Base-by-base conservation (phyloP, 2,329 filamentous ascomycete species). In the Leptographium wingfieldii region DNA sequence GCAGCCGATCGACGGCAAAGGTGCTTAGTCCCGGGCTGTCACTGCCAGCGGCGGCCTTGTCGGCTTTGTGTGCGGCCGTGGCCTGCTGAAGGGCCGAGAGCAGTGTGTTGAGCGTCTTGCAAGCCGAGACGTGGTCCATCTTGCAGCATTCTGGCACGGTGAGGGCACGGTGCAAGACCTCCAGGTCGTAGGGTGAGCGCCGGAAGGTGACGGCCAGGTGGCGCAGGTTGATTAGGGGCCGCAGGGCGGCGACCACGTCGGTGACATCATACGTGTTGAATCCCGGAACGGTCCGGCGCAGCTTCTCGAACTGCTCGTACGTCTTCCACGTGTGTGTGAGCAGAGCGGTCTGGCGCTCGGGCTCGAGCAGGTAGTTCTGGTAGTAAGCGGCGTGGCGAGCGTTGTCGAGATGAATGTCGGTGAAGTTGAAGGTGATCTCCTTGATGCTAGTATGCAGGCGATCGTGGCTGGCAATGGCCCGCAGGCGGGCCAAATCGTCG, bases 351-450 rank as follows among this genome's bases (percentile, higher is more conserved):
- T 69, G 71, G 56, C 73, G 69, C 61, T 74, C 72, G 43, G 70
- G 71, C 56, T 72, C 69, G 59, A 69, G 65, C 27, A 71, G 64
- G 66, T 71, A 75, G 60, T 73, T 72, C 61, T 73, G 69, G 60
- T 70, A 68, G 64, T 67, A 70, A 9, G 68, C 68, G 25, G 67
- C 65, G 60, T 73, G 69, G 60, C 71, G 70, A 60, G 72, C 73
- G 62, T 72, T 71, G 59, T 74, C 73, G 60, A 72, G 71, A 63
- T 74, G 70, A 52, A 77, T 64, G 55, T 74, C 71, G 60, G 74
- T 69, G 58, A 80, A 71, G 65, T 77, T 77, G 65, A 80, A 72
- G 60, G 72, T 74, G 62, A 79, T 67, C 25, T 73, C 71, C 33
- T 70, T 69, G 66, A 80, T 74, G 61, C 69, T 71, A 52, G 66